Base-by-base conservation (phyloP, 2,329 filamentous ascomycete genomes). In the Fusarium palustre region DNA sequence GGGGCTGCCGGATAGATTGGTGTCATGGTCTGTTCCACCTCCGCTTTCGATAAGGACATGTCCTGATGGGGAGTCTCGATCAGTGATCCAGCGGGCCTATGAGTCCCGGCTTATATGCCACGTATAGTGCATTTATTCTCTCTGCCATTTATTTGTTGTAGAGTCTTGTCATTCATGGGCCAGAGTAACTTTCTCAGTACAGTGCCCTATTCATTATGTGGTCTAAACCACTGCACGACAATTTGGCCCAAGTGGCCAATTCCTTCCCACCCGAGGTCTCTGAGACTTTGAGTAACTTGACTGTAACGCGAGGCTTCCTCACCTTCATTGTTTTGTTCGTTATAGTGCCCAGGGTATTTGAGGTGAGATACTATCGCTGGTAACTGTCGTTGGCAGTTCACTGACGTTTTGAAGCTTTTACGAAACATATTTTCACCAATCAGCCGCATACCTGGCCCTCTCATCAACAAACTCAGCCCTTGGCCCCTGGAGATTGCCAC, bases 401-500 rank as follows among this genome's bases (percentile, higher is more conserved):
- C 16, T 50, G 10, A 50, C 33, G 4, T 18, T 2, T 38, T 25
- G 3, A 7, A 50, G 54, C 28, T 56, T 12, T 2, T 56, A 4
- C 25, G 18, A 7, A 56, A 50, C 4, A 16, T 56, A 3, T 50
- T 56, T 33, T 56, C 54, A 3, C 43, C 54, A 2, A 1, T 56
- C 20, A 16, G 9, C 5, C 48, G 43, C 4, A 56, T 56, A 2
- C 54, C 54, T 11, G 54, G 54, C 3, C 54, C 54, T 18, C 34
- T 50, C 6, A 31, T 56, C 34, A 56, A 56, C 25, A 56, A 56
- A 16, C 28, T 56, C 2, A 56, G 34, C 20, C 43, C 54, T 2
- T 56, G 54, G 54, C 54, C 54, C 12, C 11, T 56, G 5, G 43
- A 56, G 4, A 56, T 56, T 33, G 54, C 54, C 2, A 56, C 54